Evolutionary conservation across 768 basidiomycete species (phyloP).

Genomic region (Kwoniella mangroviensis): DNA sequence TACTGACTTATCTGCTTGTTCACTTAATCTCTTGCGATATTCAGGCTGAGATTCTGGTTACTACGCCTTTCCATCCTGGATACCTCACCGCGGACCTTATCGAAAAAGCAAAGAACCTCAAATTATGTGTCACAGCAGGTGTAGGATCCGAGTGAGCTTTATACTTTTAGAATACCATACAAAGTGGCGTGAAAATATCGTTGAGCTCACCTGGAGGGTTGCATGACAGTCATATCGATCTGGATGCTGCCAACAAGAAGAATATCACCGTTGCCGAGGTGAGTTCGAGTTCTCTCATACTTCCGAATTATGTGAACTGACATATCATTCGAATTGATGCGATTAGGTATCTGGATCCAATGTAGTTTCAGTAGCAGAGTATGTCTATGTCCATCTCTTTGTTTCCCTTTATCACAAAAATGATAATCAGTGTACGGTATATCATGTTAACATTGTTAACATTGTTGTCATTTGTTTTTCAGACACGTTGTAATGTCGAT

Average conservation of each 20-base stretch:
- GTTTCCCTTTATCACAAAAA: background rate
- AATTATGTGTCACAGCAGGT: slow-evolving; percentile 86
- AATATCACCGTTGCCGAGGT: slow-evolving; percentile 77
- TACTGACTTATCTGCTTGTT: background rate
- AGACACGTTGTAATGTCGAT: slow-evolving; percentile 70
- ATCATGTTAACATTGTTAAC: too few relatives aligned
- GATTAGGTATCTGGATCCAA: slow-evolving; percentile 74
- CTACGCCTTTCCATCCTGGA: slow-evolving; percentile 57
- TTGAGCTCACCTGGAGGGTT: background rate
- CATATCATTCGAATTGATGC: too few relatives aligned
- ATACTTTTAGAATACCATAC: too few relatives aligned
- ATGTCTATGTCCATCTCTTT: background rate
- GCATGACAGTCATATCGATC: slow-evolving; percentile 62
- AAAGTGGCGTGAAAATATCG: too few relatives aligned
- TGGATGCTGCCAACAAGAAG: slow-evolving; percentile 81
- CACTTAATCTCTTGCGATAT: too few relatives aligned
- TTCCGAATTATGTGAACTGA: too few relatives aligned
- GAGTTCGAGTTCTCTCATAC: background rate
- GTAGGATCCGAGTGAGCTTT: slow-evolving; percentile 83
- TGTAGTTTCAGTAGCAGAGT: slow-evolving; percentile 81
- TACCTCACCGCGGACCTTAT: slow-evolving; percentile 56
- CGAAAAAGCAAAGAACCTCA: slow-evolving; percentile 79
- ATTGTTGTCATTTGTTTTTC: background rate
- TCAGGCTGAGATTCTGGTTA: slow-evolving; percentile 46
- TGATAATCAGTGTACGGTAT: too few relatives aligned